Conservation (phyloP, 2,329 filamentous ascomycete genomes). For the Xylaria sp. region DNA sequence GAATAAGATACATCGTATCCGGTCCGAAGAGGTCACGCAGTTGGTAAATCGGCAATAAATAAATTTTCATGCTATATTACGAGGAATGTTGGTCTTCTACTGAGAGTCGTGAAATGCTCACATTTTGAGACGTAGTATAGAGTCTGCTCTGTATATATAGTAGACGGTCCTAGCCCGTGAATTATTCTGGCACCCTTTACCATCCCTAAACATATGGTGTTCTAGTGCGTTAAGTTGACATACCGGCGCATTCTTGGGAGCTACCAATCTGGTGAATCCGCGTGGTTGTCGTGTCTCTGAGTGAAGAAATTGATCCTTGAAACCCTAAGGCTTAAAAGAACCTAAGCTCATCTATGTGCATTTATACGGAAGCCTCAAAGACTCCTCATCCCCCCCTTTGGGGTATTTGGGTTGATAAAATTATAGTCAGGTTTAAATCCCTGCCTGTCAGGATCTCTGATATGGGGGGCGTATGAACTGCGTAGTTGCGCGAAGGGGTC, state of each 20-base stretch:
- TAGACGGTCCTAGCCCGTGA: too few species aligned
- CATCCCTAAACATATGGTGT: background rate
- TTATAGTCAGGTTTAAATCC: background rate
- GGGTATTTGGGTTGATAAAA: background rate
- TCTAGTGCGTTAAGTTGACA: background rate
- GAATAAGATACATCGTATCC: background rate
- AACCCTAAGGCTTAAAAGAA: background rate
- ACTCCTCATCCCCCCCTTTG: background rate
- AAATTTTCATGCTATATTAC: background rate
- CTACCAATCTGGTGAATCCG: background rate
- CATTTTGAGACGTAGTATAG: too few species aligned
- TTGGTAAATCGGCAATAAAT: background rate
- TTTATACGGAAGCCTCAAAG: background rate
- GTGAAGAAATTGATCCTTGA: background rate
- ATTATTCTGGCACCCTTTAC: background rate
- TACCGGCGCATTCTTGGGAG: background rate
- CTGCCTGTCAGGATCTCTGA: background rate
- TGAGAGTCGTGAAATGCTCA: background rate
- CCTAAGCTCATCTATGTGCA: background rate
- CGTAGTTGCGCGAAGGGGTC: too few species aligned
- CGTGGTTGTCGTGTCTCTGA: background rate
- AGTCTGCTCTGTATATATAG: too few species aligned
- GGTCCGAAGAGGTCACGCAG: background rate
- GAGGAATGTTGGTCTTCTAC: background rate
- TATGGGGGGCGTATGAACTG: too few species aligned